A percentile compares a stretch with the other conserved stretches of the same genome.
Conservation (phyloP, 768 basidiomycete genomes). For the Collybia nuda region DNA sequence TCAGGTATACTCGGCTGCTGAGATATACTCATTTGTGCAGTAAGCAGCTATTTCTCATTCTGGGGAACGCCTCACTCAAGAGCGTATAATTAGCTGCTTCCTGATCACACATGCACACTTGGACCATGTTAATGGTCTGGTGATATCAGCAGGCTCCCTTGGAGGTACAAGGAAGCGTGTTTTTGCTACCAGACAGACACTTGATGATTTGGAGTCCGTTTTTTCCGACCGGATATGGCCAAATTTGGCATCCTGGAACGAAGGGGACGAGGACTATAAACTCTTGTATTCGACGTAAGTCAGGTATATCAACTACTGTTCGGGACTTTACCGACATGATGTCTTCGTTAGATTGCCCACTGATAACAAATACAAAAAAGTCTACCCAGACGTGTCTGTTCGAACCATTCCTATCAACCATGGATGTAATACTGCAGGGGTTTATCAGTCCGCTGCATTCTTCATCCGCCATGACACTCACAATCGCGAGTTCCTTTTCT, state of each 20-base stretch:
- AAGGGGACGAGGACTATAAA: slow-evolving; percentile 56
- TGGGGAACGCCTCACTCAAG: slow-evolving; percentile 1
- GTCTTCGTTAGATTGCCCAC: slow-evolving; percentile 41
- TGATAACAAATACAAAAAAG: slow-evolving; percentile 50
- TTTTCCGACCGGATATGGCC: slow-evolving; percentile 88
- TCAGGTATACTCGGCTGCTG: slow-evolving; percentile 36
- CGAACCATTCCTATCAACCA: slow-evolving; percentile 72
- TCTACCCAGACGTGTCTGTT: slow-evolving; percentile 60
- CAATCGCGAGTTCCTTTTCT: slow-evolving; percentile 80
- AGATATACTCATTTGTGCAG: slow-evolving; percentile 57
- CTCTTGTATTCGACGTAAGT: slow-evolving; percentile 68
- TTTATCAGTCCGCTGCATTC: slow-evolving; percentile 81
- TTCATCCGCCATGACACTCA: slow-evolving; percentile 72
- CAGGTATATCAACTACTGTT: background rate
- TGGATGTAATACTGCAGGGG: slow-evolving; percentile 53
- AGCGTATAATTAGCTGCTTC: slow-evolving; percentile 57
- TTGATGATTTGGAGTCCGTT: slow-evolving; percentile 67
- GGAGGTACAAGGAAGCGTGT: slow-evolving; percentile 62
- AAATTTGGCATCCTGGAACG: slow-evolving; percentile 73
- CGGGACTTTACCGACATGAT: slow-evolving; percentile 6
- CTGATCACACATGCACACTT: slow-evolving; percentile 88
- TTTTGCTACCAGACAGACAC: slow-evolving; percentile 56
- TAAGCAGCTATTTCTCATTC: slow-evolving; percentile 22
- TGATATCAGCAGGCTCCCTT: slow-evolving; percentile 81
- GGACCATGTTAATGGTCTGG: slow-evolving; percentile 83